Evolutionary conservation across 352 stramenopile genomes (phyloP), one percentile per base, ranked within the genome.

Genomic region (Aphanomyces stellatus): DNA sequence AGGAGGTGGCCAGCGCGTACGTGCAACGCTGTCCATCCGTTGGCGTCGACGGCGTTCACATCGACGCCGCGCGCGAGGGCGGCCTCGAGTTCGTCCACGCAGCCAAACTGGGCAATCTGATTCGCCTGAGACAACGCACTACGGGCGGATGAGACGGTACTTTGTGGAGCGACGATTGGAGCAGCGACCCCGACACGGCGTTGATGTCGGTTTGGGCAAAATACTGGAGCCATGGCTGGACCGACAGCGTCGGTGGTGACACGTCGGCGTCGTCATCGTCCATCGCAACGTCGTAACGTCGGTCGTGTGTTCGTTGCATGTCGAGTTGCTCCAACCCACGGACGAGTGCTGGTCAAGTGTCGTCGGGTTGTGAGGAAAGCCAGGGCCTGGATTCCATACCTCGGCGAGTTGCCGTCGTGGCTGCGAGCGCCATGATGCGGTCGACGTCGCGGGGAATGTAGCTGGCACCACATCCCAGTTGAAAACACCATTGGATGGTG

Each of bases 21-120:
- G 25, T 57, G 49, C 49, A 57, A 34, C 33, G 49, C 49, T 57
- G 49, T 57, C 49, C 49, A 57, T 57, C 49, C 49, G 27, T 57
- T 57, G 0, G 49, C 49, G 25, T 57, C 49, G 49, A 57, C 49
- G 17, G 30, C 49, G 25, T 57, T 57, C 6, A 35, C 49, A 30
- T 57, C 30, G 22, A 13, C 27, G 13, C 33, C 4, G 7, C 25
- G 49, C 8, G 6, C 25, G 0, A 57, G 49, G 7, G 49, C 49
- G 30, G 0, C 11, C 22, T 57, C 49, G 17, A 57, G 33, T 4
- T 22, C n/a, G 6, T 57, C 49, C 49, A 57, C 25, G 6, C 11
- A 35, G 6, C 49, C 49, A 57, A 57, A 35, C 27, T 57, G 49
- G 30, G 30, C 49, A 57, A 57, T 37, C 49, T 51, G 19, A 13